Evolutionary conservation across 306 rosid genomes (phyloP).

Genomic region (Ormosia semicastrata): DNA sequence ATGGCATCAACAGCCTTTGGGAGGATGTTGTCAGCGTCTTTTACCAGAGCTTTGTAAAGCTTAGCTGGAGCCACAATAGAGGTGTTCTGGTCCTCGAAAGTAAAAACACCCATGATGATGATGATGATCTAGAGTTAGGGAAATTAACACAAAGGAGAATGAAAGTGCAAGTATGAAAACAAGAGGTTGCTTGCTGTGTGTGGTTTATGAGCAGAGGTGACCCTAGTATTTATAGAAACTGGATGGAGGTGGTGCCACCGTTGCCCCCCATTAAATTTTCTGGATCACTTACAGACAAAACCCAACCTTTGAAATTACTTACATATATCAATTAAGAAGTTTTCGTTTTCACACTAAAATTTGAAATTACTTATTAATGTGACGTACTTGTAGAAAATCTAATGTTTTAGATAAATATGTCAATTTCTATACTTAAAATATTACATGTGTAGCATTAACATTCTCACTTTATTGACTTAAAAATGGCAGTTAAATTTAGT

Average conservation of each 20-base stretch:
- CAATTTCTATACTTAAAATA: not conserved
- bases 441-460: not conserved
- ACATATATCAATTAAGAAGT: too few relatives aligned
- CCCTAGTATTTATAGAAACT: slow-evolving; percentile 16
- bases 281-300: too few relatives aligned
- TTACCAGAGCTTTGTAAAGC: slow-evolving; percentile 29
- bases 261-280: not conserved
- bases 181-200: not conserved
- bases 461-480: not conserved
- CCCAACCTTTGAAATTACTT: too few relatives aligned
- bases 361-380: too few relatives aligned
- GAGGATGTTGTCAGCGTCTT: not conserved
- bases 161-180: not conserved
- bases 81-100: slow-evolving; percentile 22
- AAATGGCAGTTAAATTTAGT: not conserved
- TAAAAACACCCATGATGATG: slow-evolving; percentile 35
- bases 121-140: not conserved
- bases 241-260: not conserved
- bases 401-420: not conserved
- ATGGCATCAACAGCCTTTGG: slow-evolving; percentile 14
- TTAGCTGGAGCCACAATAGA: slow-evolving; percentile 23
- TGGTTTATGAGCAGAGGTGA: not conserved
- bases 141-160: not conserved
- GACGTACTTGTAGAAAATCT: not conserved
- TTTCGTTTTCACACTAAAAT: too few relatives aligned